These are phyloP conservation scores for Penicillium paneum DNA, from an alignment of 2,329 filamentous ascomycete genomes.

Conservation along the genomic window DNA sequence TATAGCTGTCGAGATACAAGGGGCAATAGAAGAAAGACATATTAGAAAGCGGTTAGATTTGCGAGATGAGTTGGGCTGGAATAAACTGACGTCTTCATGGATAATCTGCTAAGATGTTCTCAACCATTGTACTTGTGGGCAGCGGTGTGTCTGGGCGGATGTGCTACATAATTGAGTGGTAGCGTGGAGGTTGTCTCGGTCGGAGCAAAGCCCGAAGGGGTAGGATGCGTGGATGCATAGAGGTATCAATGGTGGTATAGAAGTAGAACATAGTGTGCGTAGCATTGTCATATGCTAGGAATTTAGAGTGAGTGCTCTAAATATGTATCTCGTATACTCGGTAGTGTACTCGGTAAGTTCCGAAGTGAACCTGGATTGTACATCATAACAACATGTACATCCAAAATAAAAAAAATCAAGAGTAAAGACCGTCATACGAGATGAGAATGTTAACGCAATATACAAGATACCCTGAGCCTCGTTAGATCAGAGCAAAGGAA, in stretches of 20 bases:
- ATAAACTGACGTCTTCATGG: background rate
- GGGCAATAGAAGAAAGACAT: background rate
- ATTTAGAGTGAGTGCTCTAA: background rate
- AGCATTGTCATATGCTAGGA: background rate
- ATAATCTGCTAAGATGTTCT: fast-evolving
- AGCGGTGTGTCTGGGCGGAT: background rate
- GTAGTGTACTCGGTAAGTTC: no score
- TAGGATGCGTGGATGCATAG: no score
- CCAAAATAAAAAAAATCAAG: background rate
- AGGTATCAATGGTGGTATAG: background rate
- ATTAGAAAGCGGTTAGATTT: background rate
- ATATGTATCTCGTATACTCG: background rate
- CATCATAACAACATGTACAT: background rate
- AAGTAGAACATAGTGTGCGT: background rate
- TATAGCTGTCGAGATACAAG: no score
- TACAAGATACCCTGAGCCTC: background rate
- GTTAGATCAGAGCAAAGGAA: background rate
- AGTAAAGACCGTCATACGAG: background rate
- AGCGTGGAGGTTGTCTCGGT: background rate
- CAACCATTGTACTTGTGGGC: background rate
- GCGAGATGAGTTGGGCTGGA: background rate
- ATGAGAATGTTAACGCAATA: background rate
- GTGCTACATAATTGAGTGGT: background rate
- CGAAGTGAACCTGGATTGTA: no score
- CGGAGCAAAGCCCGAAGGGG: background rate